These are phyloP conservation scores for Begonia peltatifolia DNA, from an alignment of 306 rosid species.

Conservation along the genomic window DNA sequence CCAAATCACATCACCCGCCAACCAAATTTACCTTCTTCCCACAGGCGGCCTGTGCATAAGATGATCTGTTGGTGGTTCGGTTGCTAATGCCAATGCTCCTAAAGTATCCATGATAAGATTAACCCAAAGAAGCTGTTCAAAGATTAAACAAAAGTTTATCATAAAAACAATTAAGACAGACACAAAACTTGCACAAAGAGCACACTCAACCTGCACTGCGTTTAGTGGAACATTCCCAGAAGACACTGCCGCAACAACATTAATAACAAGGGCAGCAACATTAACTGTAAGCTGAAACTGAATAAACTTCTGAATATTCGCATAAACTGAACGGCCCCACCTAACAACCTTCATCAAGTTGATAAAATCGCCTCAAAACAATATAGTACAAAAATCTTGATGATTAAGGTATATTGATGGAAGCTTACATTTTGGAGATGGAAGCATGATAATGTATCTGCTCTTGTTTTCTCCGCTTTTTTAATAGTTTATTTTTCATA, in stretches of 20 bases:
- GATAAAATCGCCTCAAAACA: conserved; percentile 1
- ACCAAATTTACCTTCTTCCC: conserved; percentile 51
- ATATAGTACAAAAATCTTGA: background rate
- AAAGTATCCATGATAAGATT: conserved; percentile 99
- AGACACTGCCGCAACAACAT: conserved; percentile 76
- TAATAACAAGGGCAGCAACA: conserved; percentile 84
- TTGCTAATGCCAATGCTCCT: conserved; percentile 93
- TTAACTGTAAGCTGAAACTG: conserved; percentile 96
- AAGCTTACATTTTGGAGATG: too few species aligned
- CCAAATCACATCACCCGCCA: too few species aligned
- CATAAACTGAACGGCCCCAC: conserved; percentile 95
- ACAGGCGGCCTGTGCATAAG: conserved; percentile 71
- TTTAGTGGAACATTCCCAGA: conserved; percentile 85
- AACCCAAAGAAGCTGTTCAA: conserved; percentile 88
- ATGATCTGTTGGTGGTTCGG: conserved; percentile 94
- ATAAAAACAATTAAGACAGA: background rate
- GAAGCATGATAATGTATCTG: background rate
- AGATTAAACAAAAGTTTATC: conserved; percentile 11
- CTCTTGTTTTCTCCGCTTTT: background rate
- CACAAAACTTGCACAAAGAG: background rate
- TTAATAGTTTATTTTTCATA: too few species aligned
- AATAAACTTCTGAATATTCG: conserved; percentile 95
- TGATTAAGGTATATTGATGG: too few species aligned
- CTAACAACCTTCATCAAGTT: conserved; percentile 56
- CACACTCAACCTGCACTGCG: conserved; percentile 71